Evolutionary conservation across 768 basidiomycete genomes (phyloP), one percentile per base, ranked within the genome.

Genomic region (Auricularia heimuer): DNA sequence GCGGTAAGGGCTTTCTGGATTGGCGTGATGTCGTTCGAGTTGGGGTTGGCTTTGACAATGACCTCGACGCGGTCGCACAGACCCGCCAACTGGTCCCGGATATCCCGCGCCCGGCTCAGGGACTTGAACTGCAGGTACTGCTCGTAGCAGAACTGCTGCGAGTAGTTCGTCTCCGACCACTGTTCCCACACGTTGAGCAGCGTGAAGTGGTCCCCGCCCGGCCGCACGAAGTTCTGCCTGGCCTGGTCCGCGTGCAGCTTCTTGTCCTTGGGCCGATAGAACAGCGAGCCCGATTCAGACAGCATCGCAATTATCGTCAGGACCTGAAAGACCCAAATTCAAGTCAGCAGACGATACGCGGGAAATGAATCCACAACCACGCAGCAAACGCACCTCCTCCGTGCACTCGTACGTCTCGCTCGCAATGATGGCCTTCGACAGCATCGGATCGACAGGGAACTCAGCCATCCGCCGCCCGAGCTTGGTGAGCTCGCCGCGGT

Each of bases 241-340:
- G 97, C 97, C 77, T 98, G 94, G 71, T 99, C 96, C 14, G 97
- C 97, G 71, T 98, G 93, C 62, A 94, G 77, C 72, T 94, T 95
- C 80, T 98, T 99, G 79, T 98, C 96, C 77, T 98, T 99, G 2
- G 97, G 97, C 42, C 97, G 85, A 73, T 94, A 99, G 74, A 98
- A 94, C 36, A 99, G 80, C 2, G 96, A 97, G 0, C 88, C 86
- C 0, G 94, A 97, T 75, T 98, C 97, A 29, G 91, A 92, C 12
- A 99, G 81, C 96, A 98, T 98, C 1, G 95, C 84, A 65, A 98
- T 95, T 70, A 98, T 98, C 1, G 97, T 97, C 63, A 99, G 80
- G 35, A 98, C 86, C 93, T 95, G 69, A 2, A 47, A 42, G 2
- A 29, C 29, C 29, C 29, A 29, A 29, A 29, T 65, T 16, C 63